A percentile compares a stretch with the other conserved stretches of the same genome.
These are phyloP conservation scores for Pythium catenulatum DNA, from an alignment of 352 stramenopile species.

Conservation along the genomic window DNA sequence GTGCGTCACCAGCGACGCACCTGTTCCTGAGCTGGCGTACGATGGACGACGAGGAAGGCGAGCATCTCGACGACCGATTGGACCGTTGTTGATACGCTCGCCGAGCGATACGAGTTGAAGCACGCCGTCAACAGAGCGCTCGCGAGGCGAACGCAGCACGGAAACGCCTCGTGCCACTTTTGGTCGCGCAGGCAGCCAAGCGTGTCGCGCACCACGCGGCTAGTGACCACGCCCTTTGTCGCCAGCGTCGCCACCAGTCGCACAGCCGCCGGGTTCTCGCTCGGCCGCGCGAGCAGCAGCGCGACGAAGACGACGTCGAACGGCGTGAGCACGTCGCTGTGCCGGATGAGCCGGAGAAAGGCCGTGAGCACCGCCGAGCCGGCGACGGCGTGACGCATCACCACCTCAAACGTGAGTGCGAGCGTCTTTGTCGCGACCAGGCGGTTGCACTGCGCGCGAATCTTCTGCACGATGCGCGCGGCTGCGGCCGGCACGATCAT, in stretches of 20 bases:
- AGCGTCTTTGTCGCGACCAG: constrained; percentile 74
- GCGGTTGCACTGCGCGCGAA: constrained; percentile 81
- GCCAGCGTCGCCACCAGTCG: constrained; percentile 12
- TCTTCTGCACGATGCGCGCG: constrained; percentile 69
- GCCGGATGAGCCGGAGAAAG: constrained; percentile 71
- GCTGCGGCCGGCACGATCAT: constrained; percentile 81
- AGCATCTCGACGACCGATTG: constrained; percentile 48
- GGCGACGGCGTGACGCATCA: constrained; percentile 79
- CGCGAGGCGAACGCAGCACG: constrained; percentile 21
- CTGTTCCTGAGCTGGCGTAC: constrained; percentile 70
- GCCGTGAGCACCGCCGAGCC: constrained; percentile 73
- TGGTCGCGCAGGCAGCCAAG: constrained; percentile 32
- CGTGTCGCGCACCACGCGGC: constrained; percentile 38
- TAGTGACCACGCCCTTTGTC: constrained; percentile 14
- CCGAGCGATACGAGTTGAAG: constrained; percentile 33
- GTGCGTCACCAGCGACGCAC: constrained; percentile 53
- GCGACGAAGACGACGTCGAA: constrained; percentile 85
- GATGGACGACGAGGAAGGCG: constrained; percentile 33
- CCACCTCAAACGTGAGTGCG: constrained; percentile 77
- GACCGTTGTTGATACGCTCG: neutral
- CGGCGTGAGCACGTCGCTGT: constrained; percentile 67
- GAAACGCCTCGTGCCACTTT: constrained; percentile 43
- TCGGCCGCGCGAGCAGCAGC: constrained; percentile 77
- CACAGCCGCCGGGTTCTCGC: constrained; percentile 70
- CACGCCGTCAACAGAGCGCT: constrained; percentile 45